Conservation (phyloP, 306 rosid genomes). For the Glycine soja region DNA sequence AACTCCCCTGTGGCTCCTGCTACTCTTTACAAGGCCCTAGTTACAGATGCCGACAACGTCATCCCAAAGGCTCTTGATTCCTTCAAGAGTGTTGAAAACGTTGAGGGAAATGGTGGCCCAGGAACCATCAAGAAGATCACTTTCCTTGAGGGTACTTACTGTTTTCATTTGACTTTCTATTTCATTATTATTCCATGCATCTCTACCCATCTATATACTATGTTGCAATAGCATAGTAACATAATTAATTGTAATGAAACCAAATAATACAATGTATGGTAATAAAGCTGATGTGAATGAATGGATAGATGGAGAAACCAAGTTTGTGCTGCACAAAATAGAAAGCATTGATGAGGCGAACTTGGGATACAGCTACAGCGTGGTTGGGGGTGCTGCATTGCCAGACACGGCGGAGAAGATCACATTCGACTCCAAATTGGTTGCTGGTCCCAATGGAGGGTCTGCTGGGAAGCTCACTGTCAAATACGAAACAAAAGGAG, state of each 20-base stretch:
- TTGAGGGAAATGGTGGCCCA: constrained; percentile 18
- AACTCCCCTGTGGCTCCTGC: constrained; percentile 50
- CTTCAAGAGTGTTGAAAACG: not conserved
- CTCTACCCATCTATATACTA: not conserved
- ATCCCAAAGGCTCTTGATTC: not conserved
- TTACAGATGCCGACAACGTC: not conserved
- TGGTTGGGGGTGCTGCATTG: constrained; percentile 49
- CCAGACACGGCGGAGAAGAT: constrained; percentile 47
- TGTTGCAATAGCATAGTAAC: not conserved
- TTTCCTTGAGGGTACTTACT: not conserved
- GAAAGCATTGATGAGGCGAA: constrained; percentile 45
- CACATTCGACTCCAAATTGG: constrained; percentile 39
- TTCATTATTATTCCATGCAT: not conserved
- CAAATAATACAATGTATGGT: no score
- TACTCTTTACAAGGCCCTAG: constrained; percentile 56
- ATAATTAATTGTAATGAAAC: no score
- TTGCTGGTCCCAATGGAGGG: constrained; percentile 48
- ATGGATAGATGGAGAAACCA: constrained; percentile 36
- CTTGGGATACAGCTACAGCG: constrained; percentile 48
- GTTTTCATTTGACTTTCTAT: no score
- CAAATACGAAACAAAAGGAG: not conserved
- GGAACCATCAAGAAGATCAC: not conserved
- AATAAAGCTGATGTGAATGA: not conserved
- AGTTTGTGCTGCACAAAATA: constrained; percentile 47
- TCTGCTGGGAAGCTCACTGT: constrained; percentile 23